Conservation (phyloP, 305 asterid species). For the Rubia occidens region DNA sequence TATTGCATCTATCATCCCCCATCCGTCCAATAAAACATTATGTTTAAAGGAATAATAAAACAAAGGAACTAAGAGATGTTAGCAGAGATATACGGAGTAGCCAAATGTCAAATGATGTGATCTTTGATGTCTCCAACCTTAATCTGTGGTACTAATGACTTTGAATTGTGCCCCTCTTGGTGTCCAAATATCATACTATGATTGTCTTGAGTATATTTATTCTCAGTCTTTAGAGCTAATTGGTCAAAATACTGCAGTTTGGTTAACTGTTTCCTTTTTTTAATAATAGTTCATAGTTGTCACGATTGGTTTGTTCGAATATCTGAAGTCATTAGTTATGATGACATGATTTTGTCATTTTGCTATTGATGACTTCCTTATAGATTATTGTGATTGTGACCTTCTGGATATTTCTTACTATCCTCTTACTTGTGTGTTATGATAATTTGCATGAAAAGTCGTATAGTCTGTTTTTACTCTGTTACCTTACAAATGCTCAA, state of each 20-base stretch:
- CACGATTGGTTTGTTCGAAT: neutral
- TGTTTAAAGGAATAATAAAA: neutral
- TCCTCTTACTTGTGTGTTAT: too few relatives aligned
- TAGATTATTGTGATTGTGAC: too few relatives aligned
- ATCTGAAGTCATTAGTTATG: neutral
- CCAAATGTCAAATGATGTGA: neutral
- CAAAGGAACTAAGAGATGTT: neutral
- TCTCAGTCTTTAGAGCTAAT: neutral
- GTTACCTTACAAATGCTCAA: too few relatives aligned
- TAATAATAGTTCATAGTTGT: neutral
- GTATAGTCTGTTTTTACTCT: too few relatives aligned
- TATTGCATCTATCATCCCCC: neutral
- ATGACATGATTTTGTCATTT: neutral
- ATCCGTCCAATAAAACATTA: neutral
- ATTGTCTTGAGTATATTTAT: neutral
- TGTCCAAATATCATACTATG: neutral
- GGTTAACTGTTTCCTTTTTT: neutral
- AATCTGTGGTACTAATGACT: neutral
- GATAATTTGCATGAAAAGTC: too few relatives aligned
- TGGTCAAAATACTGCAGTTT: neutral
- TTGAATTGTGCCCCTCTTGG: neutral
- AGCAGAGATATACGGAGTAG: neutral
- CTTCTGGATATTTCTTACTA: too few relatives aligned
- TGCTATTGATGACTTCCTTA: neutral
- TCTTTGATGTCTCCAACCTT: conserved; percentile 1